Evolutionary conservation across 2,329 filamentous ascomycete genomes (phyloP), one percentile per base, ranked within the genome.

Genomic region (Chlorencoelia australis): DNA sequence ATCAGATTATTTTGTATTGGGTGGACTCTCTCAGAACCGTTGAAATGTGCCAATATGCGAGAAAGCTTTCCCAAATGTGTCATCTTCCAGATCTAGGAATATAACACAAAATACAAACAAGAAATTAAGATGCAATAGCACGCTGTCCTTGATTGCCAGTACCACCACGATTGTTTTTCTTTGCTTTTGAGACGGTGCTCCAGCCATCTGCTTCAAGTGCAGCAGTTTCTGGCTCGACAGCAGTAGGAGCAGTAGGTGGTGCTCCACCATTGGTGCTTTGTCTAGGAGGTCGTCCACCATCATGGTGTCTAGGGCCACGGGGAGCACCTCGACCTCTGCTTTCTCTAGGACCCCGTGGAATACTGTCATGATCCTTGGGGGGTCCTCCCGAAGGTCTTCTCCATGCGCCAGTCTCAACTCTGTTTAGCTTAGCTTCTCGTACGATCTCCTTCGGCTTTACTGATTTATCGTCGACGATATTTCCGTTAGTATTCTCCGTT

Each of bases 401-500:
- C 75, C 75, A 80, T 60, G 68, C 79, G 34, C 70, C 69, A 40
- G 67, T 66, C 46, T 79, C 75, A 17, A 63, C 50, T 32, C 72
- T 69, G 48, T 71, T 69, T 21, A 74, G 67, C 59, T 71, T 75
- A 41, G 59, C 48, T 41, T 65, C 62, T 47, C 60, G 59, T n/a
- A 54, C 56, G 37, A 58, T 50, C 35, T 71, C 68, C 42, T 54
- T 64, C 37, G 66, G 60, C 51, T 68, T 64, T 8, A 59, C 57
- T 30, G 57, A 43, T 54, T 70, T 73, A 47, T 72, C 66, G 38
- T 73, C 71, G 29, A 56, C 53, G n/a, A 63, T 52, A 25, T 53
- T 53, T 21, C 56, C 56, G 36, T 59, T 58, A 35, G 50, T 43
- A 29, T 49, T 52, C 36, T 55, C 58, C 15, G 56, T 55, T 42